phyloP scores from a whole-genome alignment of 345 rosid genomes.

The Rubroshorea leprosula region DNA sequence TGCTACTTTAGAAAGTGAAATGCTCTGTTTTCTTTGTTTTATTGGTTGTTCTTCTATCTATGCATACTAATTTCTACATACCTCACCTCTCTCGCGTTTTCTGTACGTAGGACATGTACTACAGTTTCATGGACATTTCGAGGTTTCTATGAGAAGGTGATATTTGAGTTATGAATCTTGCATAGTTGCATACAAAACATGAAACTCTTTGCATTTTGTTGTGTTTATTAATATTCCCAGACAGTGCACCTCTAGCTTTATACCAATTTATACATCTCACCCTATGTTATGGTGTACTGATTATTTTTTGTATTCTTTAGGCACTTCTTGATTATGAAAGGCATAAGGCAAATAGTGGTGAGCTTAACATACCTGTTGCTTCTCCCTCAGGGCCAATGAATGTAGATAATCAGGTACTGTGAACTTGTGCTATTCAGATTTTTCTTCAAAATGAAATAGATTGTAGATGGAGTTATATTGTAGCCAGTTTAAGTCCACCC shows the following conservation, averaged over 20 bases:
- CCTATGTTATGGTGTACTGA: no score
- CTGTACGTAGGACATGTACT: slow-evolving; percentile 57
- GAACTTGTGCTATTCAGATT: neutral
- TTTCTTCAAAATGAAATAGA: neutral
- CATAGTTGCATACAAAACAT: slow-evolving; percentile 3
- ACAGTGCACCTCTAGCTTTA: neutral
- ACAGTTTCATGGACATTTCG: slow-evolving; percentile 80
- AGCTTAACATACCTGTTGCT: slow-evolving; percentile 45
- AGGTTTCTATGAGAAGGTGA: slow-evolving; percentile 73
- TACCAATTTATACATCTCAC: neutral
- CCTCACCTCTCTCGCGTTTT: slow-evolving; percentile 10
- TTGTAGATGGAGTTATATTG: neutral
- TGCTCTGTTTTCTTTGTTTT: no score
- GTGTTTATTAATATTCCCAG: no score
- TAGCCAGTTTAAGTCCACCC: neutral
- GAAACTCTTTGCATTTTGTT: neutral
- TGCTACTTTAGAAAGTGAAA: no score
- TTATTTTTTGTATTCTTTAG: slow-evolving; percentile 28
- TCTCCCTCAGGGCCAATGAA: slow-evolving; percentile 41
- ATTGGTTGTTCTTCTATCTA: neutral
- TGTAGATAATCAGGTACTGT: slow-evolving; percentile 58
- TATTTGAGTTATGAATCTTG: slow-evolving; percentile 2
- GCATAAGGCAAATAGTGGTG: slow-evolving; percentile 58
- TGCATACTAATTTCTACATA: neutral
- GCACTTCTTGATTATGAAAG: slow-evolving; percentile 91